phyloP scores from a whole-genome alignment of 306 rosid genomes.

The Parietaria judaica region DNA sequence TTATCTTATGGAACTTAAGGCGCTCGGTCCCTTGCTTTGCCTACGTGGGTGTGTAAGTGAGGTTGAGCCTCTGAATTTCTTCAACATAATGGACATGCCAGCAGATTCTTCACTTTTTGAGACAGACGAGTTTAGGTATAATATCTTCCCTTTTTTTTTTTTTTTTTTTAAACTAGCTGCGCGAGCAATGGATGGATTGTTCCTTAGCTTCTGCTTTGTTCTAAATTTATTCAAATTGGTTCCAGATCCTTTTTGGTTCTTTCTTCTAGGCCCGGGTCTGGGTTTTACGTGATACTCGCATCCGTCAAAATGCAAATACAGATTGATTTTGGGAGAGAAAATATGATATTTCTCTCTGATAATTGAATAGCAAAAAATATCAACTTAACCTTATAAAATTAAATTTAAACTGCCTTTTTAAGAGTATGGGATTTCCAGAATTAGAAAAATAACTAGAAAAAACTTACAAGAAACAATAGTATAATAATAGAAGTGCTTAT shows the following conservation, averaged over 20 bases:
- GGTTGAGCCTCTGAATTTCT: constrained; percentile 55
- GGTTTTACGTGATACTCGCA: not conserved
- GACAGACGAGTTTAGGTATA: constrained; percentile 61
- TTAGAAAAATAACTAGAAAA: no score
- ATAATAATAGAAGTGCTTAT: no score
- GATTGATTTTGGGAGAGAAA: no score
- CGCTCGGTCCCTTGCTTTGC: constrained; percentile 41
- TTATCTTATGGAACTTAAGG: constrained; percentile 56
- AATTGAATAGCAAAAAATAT: no score
- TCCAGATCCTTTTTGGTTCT: not conserved
- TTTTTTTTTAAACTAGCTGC: not conserved
- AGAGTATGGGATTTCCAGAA: no score
- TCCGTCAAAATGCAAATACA: no score
- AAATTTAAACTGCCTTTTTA: no score
- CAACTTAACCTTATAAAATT: no score
- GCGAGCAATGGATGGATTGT: no score
- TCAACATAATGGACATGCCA: constrained; percentile 48
- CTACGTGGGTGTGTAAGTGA: constrained; percentile 34
- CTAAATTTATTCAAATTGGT: not conserved
- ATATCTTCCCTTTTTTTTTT: not conserved
- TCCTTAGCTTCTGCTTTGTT: no score
- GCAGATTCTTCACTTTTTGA: constrained; percentile 47
- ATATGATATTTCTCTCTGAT: no score
- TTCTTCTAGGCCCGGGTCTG: not conserved
- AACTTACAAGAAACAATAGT: no score